Base-by-base conservation (phyloP, 2,329 filamentous ascomycete genomes). In the Chrysoporthe deuterocubensis region DNA sequence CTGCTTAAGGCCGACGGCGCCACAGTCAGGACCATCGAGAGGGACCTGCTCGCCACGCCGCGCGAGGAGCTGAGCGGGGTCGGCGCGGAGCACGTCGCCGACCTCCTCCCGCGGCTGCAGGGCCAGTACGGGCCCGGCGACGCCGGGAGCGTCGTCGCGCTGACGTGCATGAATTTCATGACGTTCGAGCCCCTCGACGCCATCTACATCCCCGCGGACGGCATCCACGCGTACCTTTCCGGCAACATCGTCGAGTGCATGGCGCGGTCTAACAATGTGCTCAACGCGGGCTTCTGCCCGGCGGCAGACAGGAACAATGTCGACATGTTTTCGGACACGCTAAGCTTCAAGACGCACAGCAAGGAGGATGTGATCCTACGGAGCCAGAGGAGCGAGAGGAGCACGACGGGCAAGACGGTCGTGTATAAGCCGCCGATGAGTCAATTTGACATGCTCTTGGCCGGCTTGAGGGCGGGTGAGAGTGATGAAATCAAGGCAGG, bases 181-280 rank as follows among this genome's bases (percentile, higher is more conserved):
- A 81, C 85, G 1, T 83, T 94, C 9, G 78, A 86, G 26, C 83
- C 89, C 0, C 90, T 91, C 18, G 86, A 92, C 63, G 85, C 87
- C 9, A 83, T 93, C 63, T 92, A 87, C 75, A 90, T 93, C 18
- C 90, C 90, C 0, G 89, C 90, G 0, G 90, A 93, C 71, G 90
- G 89, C 4, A 91, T 92, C 65, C 90, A 93, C 74, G 90, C 90
- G 0, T 93, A 92, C 74, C 81, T 93, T 0, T 84, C 85, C 4
- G 91, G 91, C 3, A 88, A 93, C 74, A 92, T 93, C 63, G 87
- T 93, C 72, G 91, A 93, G 77, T 93, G 90, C 78, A 93, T 93
- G 91, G 91, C 91, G 1, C 85, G 90, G 8, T 89, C 85, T 26
- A 89, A 93, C 80, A 92, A 93, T 67, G 90, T 94, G 1, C 81